Evolutionary conservation across 331 rosid genomes (phyloP), one percentile per base, ranked within the genome.

Genomic region (Malus hybrid): DNA sequence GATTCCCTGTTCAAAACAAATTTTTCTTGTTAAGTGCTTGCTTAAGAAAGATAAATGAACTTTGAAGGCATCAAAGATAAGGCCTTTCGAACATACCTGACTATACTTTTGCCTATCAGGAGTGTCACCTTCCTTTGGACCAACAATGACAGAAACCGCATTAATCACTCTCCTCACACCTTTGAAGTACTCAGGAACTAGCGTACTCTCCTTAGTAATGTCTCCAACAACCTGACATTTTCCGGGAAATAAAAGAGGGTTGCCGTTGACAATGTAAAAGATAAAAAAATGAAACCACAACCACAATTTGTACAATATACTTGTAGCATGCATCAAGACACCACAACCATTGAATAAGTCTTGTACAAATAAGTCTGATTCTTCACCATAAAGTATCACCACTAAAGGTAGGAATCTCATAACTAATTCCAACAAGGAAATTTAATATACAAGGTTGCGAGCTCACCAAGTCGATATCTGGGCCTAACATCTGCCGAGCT

Each of bases 61-160:
- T 4, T 16, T 20, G 33, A 14, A 65, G 39, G 72, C 6, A 36
- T 19, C 31, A 28, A 70, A 73, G 67, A 69, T 62, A 69, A 32
- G 73, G 10, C 59, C 31, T 67, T 64, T 72, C 31, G 14, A 54
- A 64, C 90, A 46, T 87, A 90, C 98, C 78, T 93, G 98, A 81
- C 92, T 90, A 79, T 93, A 93, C 73, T 93, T 93, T 81, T 88
- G 93, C 82, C 98, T 85, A 66, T 93, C 98, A 29, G 97, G 97
- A 78, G 98, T 93, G 80, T 89, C 88, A 52, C 98, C 98, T 87
- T 93, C 98, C 85, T 93, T 90, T 48, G 98, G 98, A 18, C 98
- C 98, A 73, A 93, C 95, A 76, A 90, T 93, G 76, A 93, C 97
- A 46, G 98, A 89, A 79, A 82, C 90, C 46, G 91, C 88, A 81